Evolutionary conservation across 2,329 filamentous ascomycete genomes (phyloP).

Genomic region (Microascus cirrosus): DNA sequence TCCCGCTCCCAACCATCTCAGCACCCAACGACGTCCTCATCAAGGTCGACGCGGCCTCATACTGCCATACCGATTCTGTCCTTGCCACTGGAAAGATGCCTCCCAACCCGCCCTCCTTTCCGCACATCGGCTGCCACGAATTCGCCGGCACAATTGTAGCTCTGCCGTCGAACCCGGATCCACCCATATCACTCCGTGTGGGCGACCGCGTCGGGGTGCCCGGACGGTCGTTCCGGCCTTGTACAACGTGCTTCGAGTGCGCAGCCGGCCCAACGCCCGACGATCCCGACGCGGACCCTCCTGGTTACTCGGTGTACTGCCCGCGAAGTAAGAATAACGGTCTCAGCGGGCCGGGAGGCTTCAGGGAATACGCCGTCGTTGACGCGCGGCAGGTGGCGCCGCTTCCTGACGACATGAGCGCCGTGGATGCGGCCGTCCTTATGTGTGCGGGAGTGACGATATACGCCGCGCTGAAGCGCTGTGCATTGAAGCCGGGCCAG

Average conservation of each 20-base stretch:
- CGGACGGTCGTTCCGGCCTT: not conserved
- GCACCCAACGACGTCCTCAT: not conserved
- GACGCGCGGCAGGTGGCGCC: not conserved
- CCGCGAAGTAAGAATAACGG: not conserved
- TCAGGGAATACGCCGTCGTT: not conserved
- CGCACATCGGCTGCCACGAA: not conserved
- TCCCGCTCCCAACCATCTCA: not conserved
- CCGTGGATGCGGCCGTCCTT: not conserved
- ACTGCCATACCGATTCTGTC: not conserved
- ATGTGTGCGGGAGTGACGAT: not conserved
- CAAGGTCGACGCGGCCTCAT: not conserved
- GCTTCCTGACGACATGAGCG: not conserved
- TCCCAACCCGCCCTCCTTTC: not conserved
- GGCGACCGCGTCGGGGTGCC: not conserved
- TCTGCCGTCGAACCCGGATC: not conserved
- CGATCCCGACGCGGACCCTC: not conserved
- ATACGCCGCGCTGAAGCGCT: not conserved
- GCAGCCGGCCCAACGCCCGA: too few species aligned
- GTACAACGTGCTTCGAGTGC: not conserved
- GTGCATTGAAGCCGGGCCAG: not conserved
- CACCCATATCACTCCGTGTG: not conserved
- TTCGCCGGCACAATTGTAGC: not conserved
- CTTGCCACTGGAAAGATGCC: not conserved
- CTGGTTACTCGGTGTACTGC: not conserved
- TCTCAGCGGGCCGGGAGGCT: not conserved